Base-by-base conservation (phyloP, 257 asterid genomes). In the Ehretia macrophylla region DNA sequence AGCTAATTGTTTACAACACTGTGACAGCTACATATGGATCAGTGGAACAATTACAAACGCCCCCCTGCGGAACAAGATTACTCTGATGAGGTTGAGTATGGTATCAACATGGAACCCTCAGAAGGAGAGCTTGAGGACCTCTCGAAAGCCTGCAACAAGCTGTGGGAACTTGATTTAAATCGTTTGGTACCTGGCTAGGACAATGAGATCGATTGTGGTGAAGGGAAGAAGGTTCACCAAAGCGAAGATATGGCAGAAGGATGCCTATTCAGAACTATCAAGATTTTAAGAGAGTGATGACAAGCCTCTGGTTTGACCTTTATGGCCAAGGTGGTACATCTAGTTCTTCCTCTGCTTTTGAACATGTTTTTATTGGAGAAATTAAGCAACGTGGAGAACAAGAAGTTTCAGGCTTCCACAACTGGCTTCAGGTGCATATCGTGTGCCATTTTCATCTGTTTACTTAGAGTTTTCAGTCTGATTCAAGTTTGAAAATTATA, bases 281-380 rank as follows among this genome's bases (percentile, higher is more conserved):
- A 56, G 94, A 84, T 8, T 88, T 91, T 58, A 88, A 91, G 85
- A 68, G 67, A 68, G 81, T 71, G 81, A 60, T 88, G 85, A 72
- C 75, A 20, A 69, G 75, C 57, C 81, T 88, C 46, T 91, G 98
- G 98, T 91, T 91, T 62, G 95, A 83, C 60, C 95, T 85, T 67
- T 91, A 77, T 72, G 85, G 85, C 53, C 74, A 96, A 74, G 95
- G 96, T 27, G 98, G 98, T 79, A 79, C 92, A 39, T 79, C 84
- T 57, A 71, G 88, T 65, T 77, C 81, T 68, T 91, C 98, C 60
- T 91, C 95, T 23, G 98, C 98, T 74, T 91, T 91, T 74, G 98
- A 91, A 74, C 98, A 91, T 84, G 98, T 88, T 66, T 91, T 91
- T 81, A 96, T 91, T 66, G 98, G 98, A 66, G 98, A 91, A 81